Evolutionary conservation across 2,329 filamentous ascomycete genomes (phyloP).

Genomic region (Trichoderma sp.): DNA sequence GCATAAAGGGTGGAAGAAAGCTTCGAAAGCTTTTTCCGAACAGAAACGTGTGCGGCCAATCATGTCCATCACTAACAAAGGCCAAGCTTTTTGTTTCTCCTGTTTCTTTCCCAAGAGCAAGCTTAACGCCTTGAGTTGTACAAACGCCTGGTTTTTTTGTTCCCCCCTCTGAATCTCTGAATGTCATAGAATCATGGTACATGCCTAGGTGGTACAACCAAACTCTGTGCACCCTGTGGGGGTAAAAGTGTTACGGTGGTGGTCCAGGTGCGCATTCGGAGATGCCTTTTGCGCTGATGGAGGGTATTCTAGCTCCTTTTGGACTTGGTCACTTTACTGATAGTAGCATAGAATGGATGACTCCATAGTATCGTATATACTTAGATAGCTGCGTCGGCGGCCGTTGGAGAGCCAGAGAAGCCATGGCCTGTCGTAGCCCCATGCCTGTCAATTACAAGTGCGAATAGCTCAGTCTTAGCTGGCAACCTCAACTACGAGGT

Average conservation of each 20-base stretch:
- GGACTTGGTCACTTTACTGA: background rate
- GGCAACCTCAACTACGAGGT: background rate
- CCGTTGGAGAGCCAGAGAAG: background rate
- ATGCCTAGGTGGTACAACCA: background rate
- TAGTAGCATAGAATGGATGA: too few species aligned
- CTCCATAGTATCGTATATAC: background rate
- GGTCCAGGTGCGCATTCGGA: background rate
- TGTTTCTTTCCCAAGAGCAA: background rate
- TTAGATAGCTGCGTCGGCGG: background rate
- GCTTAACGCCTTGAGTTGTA: background rate
- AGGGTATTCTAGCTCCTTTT: background rate
- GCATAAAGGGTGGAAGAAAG: background rate
- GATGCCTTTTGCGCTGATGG: background rate
- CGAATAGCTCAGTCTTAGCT: background rate
- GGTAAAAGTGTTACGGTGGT: background rate
- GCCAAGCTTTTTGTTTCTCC: constrained; percentile 2
- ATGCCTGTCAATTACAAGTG: background rate
- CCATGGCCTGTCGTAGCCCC: background rate
- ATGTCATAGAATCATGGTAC: background rate
- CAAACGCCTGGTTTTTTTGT: background rate
- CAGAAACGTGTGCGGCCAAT: background rate
- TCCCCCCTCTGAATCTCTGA: background rate
- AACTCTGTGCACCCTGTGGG: background rate
- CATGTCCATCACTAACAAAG: background rate
- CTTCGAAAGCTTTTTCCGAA: background rate